These are phyloP conservation scores for Magnusiomyces fungicola DNA, from an alignment of 1,139 yeast genomes.

Conservation along the genomic window DNA sequence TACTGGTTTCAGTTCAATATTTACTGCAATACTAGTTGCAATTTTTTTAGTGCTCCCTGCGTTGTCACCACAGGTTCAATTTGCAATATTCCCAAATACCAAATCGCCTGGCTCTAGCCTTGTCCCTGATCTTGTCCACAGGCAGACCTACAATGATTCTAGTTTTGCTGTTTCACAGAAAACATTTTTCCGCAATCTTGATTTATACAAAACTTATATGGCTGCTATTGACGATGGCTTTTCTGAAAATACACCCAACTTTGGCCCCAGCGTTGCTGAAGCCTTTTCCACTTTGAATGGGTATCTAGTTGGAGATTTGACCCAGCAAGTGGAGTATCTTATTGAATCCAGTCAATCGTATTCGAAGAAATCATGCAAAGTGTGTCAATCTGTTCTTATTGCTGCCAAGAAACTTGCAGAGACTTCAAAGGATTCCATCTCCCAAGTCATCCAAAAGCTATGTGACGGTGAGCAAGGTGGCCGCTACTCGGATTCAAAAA, in stretches of 20 bases:
- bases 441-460: constrained; percentile 3
- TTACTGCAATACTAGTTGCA: neutral
- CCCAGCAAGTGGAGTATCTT: neutral
- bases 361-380: neutral
- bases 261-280: neutral
- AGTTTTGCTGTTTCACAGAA: neutral
- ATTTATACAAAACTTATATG: neutral
- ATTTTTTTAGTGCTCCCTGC: neutral
- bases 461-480: neutral
- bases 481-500: neutral
- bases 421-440: constrained; percentile 3
- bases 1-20: neutral
- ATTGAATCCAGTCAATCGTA: neutral
- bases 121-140: neutral
- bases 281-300: neutral
- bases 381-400: neutral
- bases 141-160: neutral
- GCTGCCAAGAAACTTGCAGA: neutral
- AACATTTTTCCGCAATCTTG: neutral
- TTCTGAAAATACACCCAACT: neutral
- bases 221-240: neutral
- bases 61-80: neutral
- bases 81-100: no score
- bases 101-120: neutral
- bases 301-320: neutral